Base-by-base conservation (phyloP, 441 rosid species). In the Gossypium gossypioides region DNA sequence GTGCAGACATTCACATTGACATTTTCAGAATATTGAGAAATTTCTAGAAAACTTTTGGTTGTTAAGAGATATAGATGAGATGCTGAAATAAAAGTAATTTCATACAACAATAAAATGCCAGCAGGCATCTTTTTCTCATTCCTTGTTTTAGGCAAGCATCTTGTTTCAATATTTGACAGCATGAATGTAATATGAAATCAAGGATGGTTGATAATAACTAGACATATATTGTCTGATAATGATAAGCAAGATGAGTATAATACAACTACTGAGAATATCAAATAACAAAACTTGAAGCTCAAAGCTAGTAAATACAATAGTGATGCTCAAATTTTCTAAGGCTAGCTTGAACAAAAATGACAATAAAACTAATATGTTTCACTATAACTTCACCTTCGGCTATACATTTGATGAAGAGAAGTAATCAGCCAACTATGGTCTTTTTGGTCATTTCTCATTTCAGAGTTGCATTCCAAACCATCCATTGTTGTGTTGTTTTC, bases 351-450 rank as follows among this genome's bases (percentile, higher is more conserved):
- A 54, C 5, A 57, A 25, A 71, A 71, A 72, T 18, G 61, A 65
- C 58, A 52, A 72, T 34, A n/a, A 21, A 68, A 52, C 37, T 59
- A 21, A 21, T n/a, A 21, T 71, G 27, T 37, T 51, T 25, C 25
- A 34, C 19, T n/a, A 57, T 66, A 65, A 66, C 27, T 73, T 81
- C 73, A 93, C 99, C 99, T 90, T 77, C 99, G 87, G 81, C 97
- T 93, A 81, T 93, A 90, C 63, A 96, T 91, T 79, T 91, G 97
- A 88, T 88, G 97, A 76, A 96, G 97, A 72, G 93, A 85, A 75
- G 96, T 87, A 81, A 90, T 84, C 68, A 83, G 81, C 99, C 98
- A 96, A 80, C 93, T 90, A 78, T 84, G 92, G 78, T 93, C 94
- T 77, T 93, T 96, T 80, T 88, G 90, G 51, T 82, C 91, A 71